Evolutionary conservation across 768 basidiomycete species (phyloP), one percentile per base, ranked within the genome.

Genomic region (Suillus placidus): DNA sequence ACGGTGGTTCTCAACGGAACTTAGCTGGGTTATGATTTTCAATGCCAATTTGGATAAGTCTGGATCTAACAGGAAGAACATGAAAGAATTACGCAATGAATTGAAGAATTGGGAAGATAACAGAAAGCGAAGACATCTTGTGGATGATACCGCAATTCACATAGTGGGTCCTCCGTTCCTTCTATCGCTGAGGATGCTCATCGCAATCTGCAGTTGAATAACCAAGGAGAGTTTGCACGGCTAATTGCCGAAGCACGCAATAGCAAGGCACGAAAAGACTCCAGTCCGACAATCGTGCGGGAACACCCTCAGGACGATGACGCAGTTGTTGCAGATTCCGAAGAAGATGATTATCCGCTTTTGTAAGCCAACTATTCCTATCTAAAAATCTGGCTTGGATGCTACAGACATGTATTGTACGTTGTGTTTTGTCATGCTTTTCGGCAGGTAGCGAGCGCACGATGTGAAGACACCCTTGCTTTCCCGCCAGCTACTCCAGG

Each of bases 31-130:
- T 0, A 86, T 87, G 77, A 72, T 88, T 49, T 88, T 83, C 69
- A 92, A 92, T 66, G 85, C 89, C 35, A 92, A 92, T 72, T 79
- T 90, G 10, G 91, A 92, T 76, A 84, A 83, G 68, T 80, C 81
- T 23, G 60, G 68, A 2, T 58, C 69, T 20, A 78, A 82, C 54
- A 82, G 88, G 35, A 85, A 84, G 71, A 79, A 79, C 20, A 73
- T 80, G 63, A 66, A 72, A 1, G 83, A 84, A 42, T 80, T 92
- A 16, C 80, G 81, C 49, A 71, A 71, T 49, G 88, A 90, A 40
- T 71, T 92, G 71, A 83, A 79, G 68, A 77, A 75, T 69, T 88
- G 87, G 87, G 90, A 91, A 68, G 85, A 81, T 63, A 79, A 75
- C 63, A 80, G 76, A 61, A 85, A 82, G 35, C 74, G 73, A 54